Percentiles rank a stretch among this genome's conserved stretches.
These are phyloP conservation scores for Pseudogymnoascus sp. DNA, from an alignment of 2,329 filamentous ascomycete species.

Conservation along the genomic window DNA sequence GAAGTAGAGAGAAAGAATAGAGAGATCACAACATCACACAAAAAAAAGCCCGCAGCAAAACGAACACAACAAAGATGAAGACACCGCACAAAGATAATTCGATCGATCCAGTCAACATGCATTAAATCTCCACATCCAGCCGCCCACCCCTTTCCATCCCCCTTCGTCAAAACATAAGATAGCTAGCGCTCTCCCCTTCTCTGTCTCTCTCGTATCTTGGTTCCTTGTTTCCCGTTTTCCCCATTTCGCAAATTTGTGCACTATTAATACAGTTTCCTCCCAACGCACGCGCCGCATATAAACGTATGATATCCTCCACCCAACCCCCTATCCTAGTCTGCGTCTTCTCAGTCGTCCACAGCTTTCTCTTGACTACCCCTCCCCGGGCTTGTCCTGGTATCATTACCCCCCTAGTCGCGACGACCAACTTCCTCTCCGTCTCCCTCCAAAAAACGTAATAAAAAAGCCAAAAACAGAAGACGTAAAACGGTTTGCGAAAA, in stretches of 20 bases:
- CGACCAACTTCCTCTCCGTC: not conserved
- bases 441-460: not conserved
- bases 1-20: not conserved
- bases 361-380: not conserved
- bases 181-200: not conserved
- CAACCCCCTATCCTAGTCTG: not conserved
- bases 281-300: not conserved
- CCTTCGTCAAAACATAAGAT: not conserved
- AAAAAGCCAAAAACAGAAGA: not conserved
- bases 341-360: not conserved
- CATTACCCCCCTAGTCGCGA: not conserved
- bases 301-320: not conserved
- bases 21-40: not conserved
- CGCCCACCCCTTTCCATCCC: not conserved
- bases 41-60: not conserved
- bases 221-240: not conserved
- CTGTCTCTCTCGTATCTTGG: not conserved
- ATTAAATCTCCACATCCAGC: not conserved
- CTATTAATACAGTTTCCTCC: slow-evolving; percentile 2
- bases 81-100: not conserved
- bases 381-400: not conserved
- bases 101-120: not conserved
- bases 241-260: not conserved
- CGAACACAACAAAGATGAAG: not conserved
- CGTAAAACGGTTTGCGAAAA: not conserved